A percentile compares a stretch with the other conserved stretches of the same genome.
phyloP scores from a whole-genome alignment of 2,329 filamentous ascomycete genomes.

The Colletotrichum karsti region DNA sequence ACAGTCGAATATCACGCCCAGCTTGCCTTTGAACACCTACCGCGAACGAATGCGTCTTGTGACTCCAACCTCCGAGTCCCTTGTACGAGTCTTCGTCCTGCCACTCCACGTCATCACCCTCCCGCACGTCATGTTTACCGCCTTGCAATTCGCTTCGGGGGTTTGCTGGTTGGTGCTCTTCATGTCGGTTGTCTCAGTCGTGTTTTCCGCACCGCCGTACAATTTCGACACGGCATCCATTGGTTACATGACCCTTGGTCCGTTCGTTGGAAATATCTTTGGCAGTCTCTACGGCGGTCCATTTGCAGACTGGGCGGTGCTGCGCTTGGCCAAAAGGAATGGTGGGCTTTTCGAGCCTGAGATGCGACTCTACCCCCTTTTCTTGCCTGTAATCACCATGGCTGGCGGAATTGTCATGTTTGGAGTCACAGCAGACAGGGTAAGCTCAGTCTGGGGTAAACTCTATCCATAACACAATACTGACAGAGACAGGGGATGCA shows the following conservation, averaged over 20 bases:
- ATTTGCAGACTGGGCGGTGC: conserved; percentile 46
- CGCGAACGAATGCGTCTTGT: conserved; percentile 33
- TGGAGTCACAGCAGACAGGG: conserved; percentile 40
- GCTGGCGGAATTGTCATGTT: conserved; percentile 45
- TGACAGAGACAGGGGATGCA: conserved; percentile 40
- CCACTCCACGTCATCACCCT: conserved; percentile 18
- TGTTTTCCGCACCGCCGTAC: conserved; percentile 42
- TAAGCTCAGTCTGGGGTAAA: conserved; percentile 36
- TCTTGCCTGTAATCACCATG: conserved; percentile 37
- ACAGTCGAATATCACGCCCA: background rate
- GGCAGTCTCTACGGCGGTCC: conserved; percentile 45
- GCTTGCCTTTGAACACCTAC: conserved; percentile 28
- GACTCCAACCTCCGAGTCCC: conserved; percentile 27
- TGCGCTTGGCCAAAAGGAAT: conserved; percentile 44
- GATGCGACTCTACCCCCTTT: conserved; percentile 45
- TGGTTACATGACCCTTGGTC: conserved; percentile 36
- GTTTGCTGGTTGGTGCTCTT: conserved; percentile 47
- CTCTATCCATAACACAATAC: background rate
- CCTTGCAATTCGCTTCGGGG: conserved; percentile 47
- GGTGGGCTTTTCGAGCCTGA: conserved; percentile 51
- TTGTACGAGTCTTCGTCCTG: conserved; percentile 28
- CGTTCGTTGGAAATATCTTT: conserved; percentile 46
- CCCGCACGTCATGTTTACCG: conserved; percentile 47
- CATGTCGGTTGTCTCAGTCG: conserved; percentile 37
- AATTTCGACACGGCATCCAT: conserved; percentile 35